Evolutionary conservation across 2,329 filamentous ascomycete species (phyloP), one percentile per base, ranked within the genome.

Genomic region (Lasiodiplodia theobromae): DNA sequence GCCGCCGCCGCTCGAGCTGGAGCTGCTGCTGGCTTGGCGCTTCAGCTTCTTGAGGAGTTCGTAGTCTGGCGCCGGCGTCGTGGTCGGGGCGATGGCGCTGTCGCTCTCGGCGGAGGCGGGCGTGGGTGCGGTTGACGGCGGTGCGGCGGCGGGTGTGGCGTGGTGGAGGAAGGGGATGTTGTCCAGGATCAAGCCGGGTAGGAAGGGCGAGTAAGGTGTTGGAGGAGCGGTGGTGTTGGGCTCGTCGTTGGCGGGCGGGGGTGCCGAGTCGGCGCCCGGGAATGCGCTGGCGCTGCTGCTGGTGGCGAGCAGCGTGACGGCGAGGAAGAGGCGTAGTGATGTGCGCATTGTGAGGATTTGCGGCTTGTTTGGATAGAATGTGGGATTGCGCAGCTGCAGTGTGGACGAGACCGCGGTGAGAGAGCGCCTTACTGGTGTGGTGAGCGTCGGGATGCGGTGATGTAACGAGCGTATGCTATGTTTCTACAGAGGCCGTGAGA

Each of bases 11-110:
- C 38, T 31, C 23, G 58, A 62, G 1, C 31, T 34, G 8, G 54
- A 44, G 4, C 21, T 18, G 37, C 37, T 60, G 18, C n/a, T 60
- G 12, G 56, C 76, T 71, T 76, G 64, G 21, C 66, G 66, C 37
- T 68, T 68, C 31, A 62, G 16, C 16, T 54, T 34, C 44, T 53
- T 25, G 12, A 23, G 47, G 40, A 49, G 62, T 6, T 47, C 31
- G 38, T 14, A 8, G n/a, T 38, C 6, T 11, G 53, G 40, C 3
- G 66, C 66, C 11, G 64, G 60, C 1, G 66, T 38, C 21, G 47
- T 16, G 44, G 56, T 18, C 40, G 49, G 23, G n/a, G 44, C 11
- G 47, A 14, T 2, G 8, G 16, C 8, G 25, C 18, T 10, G 38
- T 7, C 31, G 56, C 21, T 53, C 12, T 12, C 12, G 28, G 14